Percentiles rank a stretch among this genome's conserved stretches.
Evolutionary conservation across 192 early-diverging fungal genomes (phyloP).

Genomic region (Backusella parvicylindrica): DNA sequence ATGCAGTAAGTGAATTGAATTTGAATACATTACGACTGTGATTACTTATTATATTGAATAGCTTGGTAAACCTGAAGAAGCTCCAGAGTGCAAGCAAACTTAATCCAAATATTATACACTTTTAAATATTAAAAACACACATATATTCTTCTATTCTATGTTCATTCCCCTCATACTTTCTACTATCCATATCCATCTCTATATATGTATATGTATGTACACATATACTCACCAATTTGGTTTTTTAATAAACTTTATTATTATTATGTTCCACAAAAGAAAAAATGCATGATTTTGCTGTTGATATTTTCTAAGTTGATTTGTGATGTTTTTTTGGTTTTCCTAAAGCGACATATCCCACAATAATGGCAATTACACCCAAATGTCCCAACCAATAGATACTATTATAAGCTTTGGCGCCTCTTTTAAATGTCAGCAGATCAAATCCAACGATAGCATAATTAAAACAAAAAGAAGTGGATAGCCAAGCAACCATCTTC

Average conservation of each 20-base stretch:
- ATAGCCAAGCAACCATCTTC: slow-evolving; percentile 38
- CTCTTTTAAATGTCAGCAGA: slow-evolving; percentile 30
- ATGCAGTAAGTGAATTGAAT: not conserved
- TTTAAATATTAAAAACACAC: not conserved
- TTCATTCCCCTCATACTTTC: not conserved
- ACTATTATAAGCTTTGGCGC: slow-evolving; percentile 19
- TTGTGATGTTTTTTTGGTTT: not conserved
- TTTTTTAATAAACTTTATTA: not conserved
- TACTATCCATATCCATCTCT: too few species aligned
- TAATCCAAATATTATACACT: not conserved
- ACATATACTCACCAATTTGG: not conserved
- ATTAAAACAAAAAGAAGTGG: slow-evolving; percentile 41
- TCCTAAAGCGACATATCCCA: not conserved
- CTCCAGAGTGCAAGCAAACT: not conserved
- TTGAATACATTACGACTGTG: not conserved
- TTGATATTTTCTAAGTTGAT: not conserved
- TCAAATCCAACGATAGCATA: slow-evolving; percentile 51
- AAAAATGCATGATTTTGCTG: not conserved
- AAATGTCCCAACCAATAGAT: slow-evolving; percentile 32
- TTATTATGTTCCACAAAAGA: too few species aligned
- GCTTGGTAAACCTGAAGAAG: not conserved
- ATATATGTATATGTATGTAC: not conserved
- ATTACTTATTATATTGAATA: not conserved
- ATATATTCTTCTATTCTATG: not conserved
- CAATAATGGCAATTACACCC: not conserved